A percentile compares a stretch with the other conserved stretches of the same genome.
These are phyloP conservation scores for Fusarium sp. DNA, from an alignment of 2,329 filamentous ascomycete species.

Conservation along the genomic window DNA sequence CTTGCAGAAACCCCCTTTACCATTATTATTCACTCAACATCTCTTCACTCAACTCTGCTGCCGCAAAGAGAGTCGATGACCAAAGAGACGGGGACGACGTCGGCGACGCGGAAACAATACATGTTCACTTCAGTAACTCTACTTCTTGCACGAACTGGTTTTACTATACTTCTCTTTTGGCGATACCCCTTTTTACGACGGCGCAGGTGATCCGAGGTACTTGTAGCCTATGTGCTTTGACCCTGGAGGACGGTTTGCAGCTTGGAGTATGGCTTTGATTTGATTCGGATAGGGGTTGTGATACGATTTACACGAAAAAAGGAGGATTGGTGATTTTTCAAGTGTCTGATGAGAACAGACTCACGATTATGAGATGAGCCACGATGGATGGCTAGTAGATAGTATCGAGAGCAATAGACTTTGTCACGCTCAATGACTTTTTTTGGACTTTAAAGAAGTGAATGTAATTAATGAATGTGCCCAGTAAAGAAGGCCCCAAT, in stretches of 20 bases:
- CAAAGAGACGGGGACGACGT: constrained; percentile 43
- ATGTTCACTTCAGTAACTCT: constrained; percentile 43
- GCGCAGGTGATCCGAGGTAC: constrained; percentile 37
- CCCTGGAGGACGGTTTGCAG: constrained; percentile 46
- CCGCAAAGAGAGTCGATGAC: constrained; percentile 34
- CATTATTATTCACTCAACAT: constrained; percentile 42
- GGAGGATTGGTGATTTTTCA: constrained; percentile 45
- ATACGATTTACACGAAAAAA: constrained; percentile 41
- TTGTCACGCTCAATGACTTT: constrained; percentile 26
- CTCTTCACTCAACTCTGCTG: constrained; percentile 45
- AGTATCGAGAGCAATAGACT: constrained; percentile 40
- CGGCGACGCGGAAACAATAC: constrained; percentile 42
- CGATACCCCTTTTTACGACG: constrained; percentile 52
- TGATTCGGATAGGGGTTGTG: constrained; percentile 45
- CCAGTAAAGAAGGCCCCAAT: background rate
- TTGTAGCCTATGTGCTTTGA: background rate
- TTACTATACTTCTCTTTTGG: constrained; percentile 50
- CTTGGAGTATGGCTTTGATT: constrained; percentile 47
- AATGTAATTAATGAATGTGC: background rate
- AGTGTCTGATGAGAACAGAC: constrained; percentile 33
- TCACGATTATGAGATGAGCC: constrained; percentile 41
- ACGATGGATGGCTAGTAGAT: constrained; percentile 41
- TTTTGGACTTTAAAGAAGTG: background rate
- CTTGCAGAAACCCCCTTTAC: constrained; percentile 42
- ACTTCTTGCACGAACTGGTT: constrained; percentile 41